A percentile compares a stretch with the other conserved stretches of the same genome.
These are phyloP conservation scores for Stagonosporopsis chrysanthemi DNA, from an alignment of 2,329 filamentous ascomycete genomes.

Conservation along the genomic window DNA sequence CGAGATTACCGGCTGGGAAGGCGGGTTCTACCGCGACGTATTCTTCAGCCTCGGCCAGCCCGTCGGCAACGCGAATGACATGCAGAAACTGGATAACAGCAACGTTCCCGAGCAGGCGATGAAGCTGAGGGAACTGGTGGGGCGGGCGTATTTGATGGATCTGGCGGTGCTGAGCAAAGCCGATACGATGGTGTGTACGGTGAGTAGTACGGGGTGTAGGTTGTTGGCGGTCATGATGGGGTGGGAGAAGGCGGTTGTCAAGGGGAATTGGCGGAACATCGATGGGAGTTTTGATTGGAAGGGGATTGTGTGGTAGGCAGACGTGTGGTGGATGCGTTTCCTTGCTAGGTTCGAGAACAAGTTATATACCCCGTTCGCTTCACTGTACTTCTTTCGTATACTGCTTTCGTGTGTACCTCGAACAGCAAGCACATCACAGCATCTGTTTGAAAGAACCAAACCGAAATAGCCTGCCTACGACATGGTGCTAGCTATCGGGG, in stretches of 20 bases:
- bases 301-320: slow-evolving; percentile 44
- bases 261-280: slow-evolving; percentile 76
- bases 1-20: slow-evolving; percentile 84
- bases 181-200: slow-evolving; percentile 78
- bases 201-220: slow-evolving; percentile 72
- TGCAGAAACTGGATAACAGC: slow-evolving; percentile 28
- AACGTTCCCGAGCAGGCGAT: slow-evolving; percentile 60
- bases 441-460: too few relatives aligned
- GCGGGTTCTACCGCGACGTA: slow-evolving; percentile 81
- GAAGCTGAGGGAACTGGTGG: slow-evolving; percentile 75
- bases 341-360: not conserved
- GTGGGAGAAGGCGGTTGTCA: slow-evolving; percentile 66
- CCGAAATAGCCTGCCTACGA: too few relatives aligned
- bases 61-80: slow-evolving; percentile 38
- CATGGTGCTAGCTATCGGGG: not conserved
- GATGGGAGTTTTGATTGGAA: slow-evolving; percentile 51
- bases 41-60: slow-evolving; percentile 77
- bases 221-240: slow-evolving; percentile 86
- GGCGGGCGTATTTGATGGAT: slow-evolving; percentile 82
- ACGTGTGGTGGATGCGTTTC: not conserved
- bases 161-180: slow-evolving; percentile 74
- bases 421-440: too few relatives aligned
- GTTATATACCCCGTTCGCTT: slow-evolving; percentile 9
- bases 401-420: not conserved
- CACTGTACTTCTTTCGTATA: not conserved